Base-by-base conservation (phyloP, 164 flowering plant genomes). In the Nymphaea colorata region DNA sequence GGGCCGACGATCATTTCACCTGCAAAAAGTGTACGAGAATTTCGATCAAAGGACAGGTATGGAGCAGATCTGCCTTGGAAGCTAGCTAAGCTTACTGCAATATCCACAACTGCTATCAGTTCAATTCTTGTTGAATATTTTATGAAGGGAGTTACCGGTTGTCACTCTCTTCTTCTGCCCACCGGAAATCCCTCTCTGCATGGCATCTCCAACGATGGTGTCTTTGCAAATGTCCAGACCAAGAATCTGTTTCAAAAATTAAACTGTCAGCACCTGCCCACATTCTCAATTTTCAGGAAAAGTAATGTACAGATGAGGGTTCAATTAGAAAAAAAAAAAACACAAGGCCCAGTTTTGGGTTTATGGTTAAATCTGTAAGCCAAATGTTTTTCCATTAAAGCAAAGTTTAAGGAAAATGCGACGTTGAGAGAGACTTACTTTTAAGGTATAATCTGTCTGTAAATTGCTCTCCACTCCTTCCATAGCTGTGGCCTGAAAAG, bases 1-100 rank as follows among this genome's bases (percentile, higher is more conserved):
- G 99, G 99, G 17, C 99, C 99, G 44, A 92, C 99, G 10, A 90
- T 86, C 98, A 95, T 92, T 76, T 95, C 99, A 11, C 99, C 99
- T 92, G 36, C 36, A 25, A 25, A 25, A 25, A 25, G 36, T 25
- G 36, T 1, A 25, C 36, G 36, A 25, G 1, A 25, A 25, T 25
- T 25, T 25, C 36, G 36, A 25, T 25, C 36, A 25, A 25, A 25
- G 36, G 36, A 25, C 36, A 25, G 36, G 36, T 25, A 25, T 25
- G 36, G 36, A 25, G 36, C 36, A 25, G 36, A 25, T 25, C 36
- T 55, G 59, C 59, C 36, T 25, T 25, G 36, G 36, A 25, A 25
- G 1, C 36, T 25, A 25, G 36, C 0, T 25, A 25, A 25, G 36
- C 36, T 25, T 25, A 25, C 36, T 25, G 36, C 1, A 25, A 25